Percentiles rank a stretch among this genome's conserved stretches.
phyloP scores from a whole-genome alignment of 768 basidiomycete species.

The Collybia nuda region DNA sequence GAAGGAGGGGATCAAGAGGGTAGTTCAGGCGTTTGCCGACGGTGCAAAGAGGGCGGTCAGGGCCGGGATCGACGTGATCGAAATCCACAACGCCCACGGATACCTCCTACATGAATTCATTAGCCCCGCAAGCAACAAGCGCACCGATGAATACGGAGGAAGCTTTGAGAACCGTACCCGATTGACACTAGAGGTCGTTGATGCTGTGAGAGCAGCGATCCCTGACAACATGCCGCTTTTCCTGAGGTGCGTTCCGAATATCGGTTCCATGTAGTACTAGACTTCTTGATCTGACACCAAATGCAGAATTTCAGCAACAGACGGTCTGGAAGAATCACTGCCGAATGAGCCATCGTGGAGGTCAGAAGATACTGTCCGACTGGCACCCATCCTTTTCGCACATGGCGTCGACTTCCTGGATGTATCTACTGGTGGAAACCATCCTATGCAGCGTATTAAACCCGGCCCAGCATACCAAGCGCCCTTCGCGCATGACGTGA shows the following conservation, averaged over 20 bases:
- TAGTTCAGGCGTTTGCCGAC: constrained; percentile 56
- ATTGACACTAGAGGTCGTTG: constrained; percentile 61
- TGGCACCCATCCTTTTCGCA: constrained; percentile 57
- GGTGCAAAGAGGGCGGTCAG: constrained; percentile 51
- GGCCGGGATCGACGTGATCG: constrained; percentile 61
- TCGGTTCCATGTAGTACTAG: constrained; percentile 6
- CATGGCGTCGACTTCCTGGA: constrained; percentile 79
- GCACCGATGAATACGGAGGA: constrained; percentile 71
- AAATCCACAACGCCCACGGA: constrained; percentile 67
- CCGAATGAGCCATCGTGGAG: constrained; percentile 68
- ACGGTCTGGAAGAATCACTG: constrained; percentile 64
- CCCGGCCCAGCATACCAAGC: constrained; percentile 50
- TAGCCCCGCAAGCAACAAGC: constrained; percentile 59
- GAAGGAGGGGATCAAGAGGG: constrained; percentile 50
- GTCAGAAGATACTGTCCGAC: constrained; percentile 61
- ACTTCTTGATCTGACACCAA: background rate
- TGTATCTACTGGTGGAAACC: constrained; percentile 64
- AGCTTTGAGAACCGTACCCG: constrained; percentile 69
- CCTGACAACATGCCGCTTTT: constrained; percentile 68
- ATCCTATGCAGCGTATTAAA: constrained; percentile 37
- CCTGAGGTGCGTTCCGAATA: constrained; percentile 44
- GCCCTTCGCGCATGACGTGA: constrained; percentile 51
- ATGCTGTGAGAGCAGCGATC: constrained; percentile 61
- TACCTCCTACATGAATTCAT: constrained; percentile 58
- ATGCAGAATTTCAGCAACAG: constrained; percentile 65